Conservation (phyloP, 1,284 basidiomycete genomes). For the Microbotryum scabiosae region DNA sequence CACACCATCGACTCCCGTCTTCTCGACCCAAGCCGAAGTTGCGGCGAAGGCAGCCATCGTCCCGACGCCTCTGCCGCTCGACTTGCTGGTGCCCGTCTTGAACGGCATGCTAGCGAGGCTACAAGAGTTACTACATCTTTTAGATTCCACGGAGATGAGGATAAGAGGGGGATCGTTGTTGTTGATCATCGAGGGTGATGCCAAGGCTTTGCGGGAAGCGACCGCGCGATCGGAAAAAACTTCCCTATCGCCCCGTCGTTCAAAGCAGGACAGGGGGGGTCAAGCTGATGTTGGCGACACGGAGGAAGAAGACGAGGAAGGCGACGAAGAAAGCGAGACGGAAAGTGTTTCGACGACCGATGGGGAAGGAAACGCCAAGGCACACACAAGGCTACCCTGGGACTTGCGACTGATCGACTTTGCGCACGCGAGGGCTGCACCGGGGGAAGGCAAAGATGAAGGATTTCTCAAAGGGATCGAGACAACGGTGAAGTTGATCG, state of each 20-base stretch:
- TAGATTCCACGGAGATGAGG: slow-evolving; percentile 57
- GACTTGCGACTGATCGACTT: slow-evolving; percentile 82
- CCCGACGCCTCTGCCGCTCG: slow-evolving; percentile 49
- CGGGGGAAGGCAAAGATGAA: slow-evolving; percentile 70
- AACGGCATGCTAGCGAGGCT: slow-evolving; percentile 52
- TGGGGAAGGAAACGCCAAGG: slow-evolving; percentile 38
- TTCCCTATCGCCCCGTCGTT: slow-evolving; percentile 20
- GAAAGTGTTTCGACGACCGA: slow-evolving; percentile 33
- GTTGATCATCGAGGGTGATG: slow-evolving; percentile 73
- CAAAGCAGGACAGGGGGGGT: neutral
- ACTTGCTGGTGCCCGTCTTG: slow-evolving; percentile 55
- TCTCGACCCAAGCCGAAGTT: slow-evolving; percentile 14
- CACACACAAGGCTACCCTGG: slow-evolving; percentile 49
- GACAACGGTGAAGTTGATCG: slow-evolving; percentile 54
- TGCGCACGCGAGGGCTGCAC: slow-evolving; percentile 66
- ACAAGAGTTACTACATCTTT: slow-evolving; percentile 49
- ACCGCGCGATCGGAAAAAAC: slow-evolving; percentile 40
- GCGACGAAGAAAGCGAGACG: slow-evolving; percentile 40
- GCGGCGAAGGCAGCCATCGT: slow-evolving; percentile 16
- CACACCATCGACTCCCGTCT: slow-evolving; percentile 5
- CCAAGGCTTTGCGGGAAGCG: slow-evolving; percentile 45
- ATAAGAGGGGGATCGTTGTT: slow-evolving; percentile 76
- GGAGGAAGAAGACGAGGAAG: slow-evolving; percentile 36
- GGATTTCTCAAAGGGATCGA: slow-evolving; percentile 65
- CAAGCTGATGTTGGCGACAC: slow-evolving; percentile 21